Conservation (phyloP, 1,284 basidiomycete genomes). For the Phellopilus nigrolimitatus region DNA sequence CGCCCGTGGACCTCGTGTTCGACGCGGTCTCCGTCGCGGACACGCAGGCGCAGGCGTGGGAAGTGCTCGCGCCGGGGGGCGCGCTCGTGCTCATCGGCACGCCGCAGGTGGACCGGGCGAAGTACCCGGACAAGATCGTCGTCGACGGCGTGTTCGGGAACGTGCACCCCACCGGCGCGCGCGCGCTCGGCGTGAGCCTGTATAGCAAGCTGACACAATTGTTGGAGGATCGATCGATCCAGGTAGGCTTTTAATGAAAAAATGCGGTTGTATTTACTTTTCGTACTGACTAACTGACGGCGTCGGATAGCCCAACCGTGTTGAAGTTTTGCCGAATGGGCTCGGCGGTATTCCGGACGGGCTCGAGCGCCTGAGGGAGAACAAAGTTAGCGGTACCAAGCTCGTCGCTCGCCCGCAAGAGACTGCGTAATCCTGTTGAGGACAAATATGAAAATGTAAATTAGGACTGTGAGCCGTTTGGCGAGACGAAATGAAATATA, state of each 20-base stretch:
- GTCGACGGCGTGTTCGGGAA: constrained; percentile 5
- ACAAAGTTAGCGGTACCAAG: constrained; percentile 45
- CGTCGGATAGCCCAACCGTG: constrained; percentile 4
- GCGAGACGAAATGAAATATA: no score
- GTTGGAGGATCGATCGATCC: constrained; percentile 4
- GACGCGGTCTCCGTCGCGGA: constrained; percentile 30
- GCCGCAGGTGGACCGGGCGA: neutral
- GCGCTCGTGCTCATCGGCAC: constrained; percentile 15
- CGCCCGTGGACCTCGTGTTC: constrained; percentile 34
- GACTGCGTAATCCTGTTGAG: constrained; percentile 33
- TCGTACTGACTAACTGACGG: no score
- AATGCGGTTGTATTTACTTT: neutral
- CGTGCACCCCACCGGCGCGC: neutral
- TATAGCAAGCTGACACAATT: constrained; percentile 12
- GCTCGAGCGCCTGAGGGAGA: constrained; percentile 35
- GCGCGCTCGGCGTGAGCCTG: constrained; percentile 11
- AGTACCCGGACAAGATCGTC: constrained; percentile 6
- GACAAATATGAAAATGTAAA: no score
- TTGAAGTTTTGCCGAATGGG: constrained; percentile 43
- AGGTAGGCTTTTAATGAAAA: neutral
- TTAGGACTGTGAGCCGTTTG: no score
- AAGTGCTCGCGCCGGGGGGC: constrained; percentile 23
- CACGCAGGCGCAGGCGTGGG: constrained; percentile 19
- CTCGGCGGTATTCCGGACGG: constrained; percentile 41
- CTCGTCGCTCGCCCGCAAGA: constrained; percentile 46